Percentiles rank a stretch among this genome's conserved stretches.
These are phyloP conservation scores for Phytophthora boehmeriae DNA, from an alignment of 352 stramenopile species.

Conservation along the genomic window DNA sequence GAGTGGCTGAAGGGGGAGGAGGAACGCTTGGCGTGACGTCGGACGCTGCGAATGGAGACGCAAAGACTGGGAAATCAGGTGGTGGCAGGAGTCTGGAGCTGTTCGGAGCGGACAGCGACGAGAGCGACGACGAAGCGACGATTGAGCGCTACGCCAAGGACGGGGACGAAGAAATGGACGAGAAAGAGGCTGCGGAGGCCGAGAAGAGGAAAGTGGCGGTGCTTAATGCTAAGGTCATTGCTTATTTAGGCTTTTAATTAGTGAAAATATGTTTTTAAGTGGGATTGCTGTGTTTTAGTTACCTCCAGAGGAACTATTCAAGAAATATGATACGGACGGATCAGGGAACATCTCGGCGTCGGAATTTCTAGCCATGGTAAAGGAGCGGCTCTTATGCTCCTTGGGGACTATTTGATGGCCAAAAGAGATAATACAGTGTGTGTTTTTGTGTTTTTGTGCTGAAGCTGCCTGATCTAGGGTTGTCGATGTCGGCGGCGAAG, in stretches of 20 bases:
- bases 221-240: conserved; percentile 68
- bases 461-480: conserved; percentile 86
- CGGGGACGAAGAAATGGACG: conserved; percentile 29
- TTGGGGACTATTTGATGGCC: not conserved
- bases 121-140: conserved; percentile 82
- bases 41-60: not conserved
- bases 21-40: conserved; percentile 7
- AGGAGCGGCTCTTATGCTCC: conserved; percentile 19
- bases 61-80: conserved; percentile 16
- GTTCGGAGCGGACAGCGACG: conserved; percentile 77
- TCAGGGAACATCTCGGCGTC: conserved; percentile 90
- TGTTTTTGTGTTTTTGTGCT: conserved; percentile 33
- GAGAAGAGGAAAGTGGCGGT: conserved; percentile 73
- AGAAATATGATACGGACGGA: conserved; percentile 90
- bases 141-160: conserved; percentile 72
- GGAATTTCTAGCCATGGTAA: conserved; percentile 90
- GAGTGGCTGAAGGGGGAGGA: conserved; percentile 45
- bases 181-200: conserved; percentile 29
- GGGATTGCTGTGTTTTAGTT: conserved; percentile 35
- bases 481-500: conserved; percentile 91
- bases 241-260: not conserved
- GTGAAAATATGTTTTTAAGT: not conserved
- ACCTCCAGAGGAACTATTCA: conserved; percentile 90
- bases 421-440: conserved; percentile 31
- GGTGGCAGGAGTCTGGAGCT: conserved; percentile 48